Base-by-base conservation (phyloP, 768 basidiomycete genomes). In the Suillus ampliporus region DNA sequence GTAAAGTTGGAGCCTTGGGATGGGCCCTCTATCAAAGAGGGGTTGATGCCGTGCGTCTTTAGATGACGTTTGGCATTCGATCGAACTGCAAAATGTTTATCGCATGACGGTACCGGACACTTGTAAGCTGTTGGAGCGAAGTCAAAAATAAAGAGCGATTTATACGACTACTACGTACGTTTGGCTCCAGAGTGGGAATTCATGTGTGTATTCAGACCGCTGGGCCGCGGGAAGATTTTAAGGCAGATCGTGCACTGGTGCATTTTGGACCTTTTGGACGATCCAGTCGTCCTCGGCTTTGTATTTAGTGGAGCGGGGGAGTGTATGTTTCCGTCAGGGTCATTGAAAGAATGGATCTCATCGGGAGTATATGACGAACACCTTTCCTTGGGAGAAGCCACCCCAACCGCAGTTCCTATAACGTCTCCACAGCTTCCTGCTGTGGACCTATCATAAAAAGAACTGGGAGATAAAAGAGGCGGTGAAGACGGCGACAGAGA, bases 41-140 rank as follows among this genome's bases (percentile, higher is more conserved):
- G 72, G 61, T 71, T 69, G 47, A 88, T 80, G 28, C 89, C 89
- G 66, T 94, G 91, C 1, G 89, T 92, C 50, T 89, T 88, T 41
- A 91, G 81, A 69, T 94, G 91, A 38, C 91, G 84, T 72, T 87
- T 90, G 17, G 90, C 90, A 67, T 94, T 94, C 9, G 91, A 93
- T 14, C 89, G 86, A 19, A 93, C 91, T 21, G 89, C 86, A 68
- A 93, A 94, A 4, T 80, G 82, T 70, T 89, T 88, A 35, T 78
- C 74, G 71, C 92, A 94, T 38, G 81, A 80, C 15, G 83, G 78
- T 54, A 87, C 85, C 0, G 76, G 81, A 69, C 91, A 94, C 41
- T 74, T 74, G 38, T 65, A 73, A 21, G 74, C 68, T 71, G 35
- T 58, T 4, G 5, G 44, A 61, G 34, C 54, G 34, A 19, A n/a